These are phyloP conservation scores for Zasmidium citrigriseum DNA, from an alignment of 2,329 filamentous ascomycete species.

Conservation along the genomic window DNA sequence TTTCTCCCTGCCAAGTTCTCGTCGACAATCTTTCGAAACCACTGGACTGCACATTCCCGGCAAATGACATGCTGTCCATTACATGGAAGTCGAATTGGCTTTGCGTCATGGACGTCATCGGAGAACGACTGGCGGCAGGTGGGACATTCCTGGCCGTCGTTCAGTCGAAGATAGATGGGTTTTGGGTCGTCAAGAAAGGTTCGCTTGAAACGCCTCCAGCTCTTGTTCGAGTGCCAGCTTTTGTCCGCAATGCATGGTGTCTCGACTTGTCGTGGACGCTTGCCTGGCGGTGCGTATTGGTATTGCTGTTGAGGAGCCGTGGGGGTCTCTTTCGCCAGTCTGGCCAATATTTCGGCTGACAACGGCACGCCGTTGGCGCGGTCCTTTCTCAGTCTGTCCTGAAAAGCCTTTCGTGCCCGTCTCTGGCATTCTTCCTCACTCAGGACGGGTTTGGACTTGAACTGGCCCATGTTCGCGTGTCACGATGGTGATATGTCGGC, in stretches of 20 bases:
- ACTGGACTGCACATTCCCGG: neutral
- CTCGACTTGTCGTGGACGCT: neutral
- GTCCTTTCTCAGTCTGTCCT: too few relatives aligned
- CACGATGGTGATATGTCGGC: too few relatives aligned
- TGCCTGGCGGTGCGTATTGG: neutral
- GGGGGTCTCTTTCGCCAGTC: too few relatives aligned
- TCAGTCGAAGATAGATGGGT: neutral
- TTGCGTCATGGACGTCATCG: neutral
- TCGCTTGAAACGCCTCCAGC: neutral
- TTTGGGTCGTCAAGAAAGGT: neutral
- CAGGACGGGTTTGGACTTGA: too few relatives aligned
- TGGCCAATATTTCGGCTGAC: too few relatives aligned
- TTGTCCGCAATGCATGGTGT: neutral
- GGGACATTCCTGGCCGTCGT: neutral
- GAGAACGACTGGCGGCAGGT: neutral
- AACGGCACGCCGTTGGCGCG: too few relatives aligned
- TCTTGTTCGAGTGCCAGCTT: neutral
- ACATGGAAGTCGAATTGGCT: conserved; percentile 1
- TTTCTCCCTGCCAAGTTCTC: neutral
- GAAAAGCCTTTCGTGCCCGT: too few relatives aligned
- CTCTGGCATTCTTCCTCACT: too few relatives aligned
- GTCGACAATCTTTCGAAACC: neutral
- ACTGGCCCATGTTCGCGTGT: too few relatives aligned
- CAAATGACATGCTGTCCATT: neutral
- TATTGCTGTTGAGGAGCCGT: too few relatives aligned